Percentiles rank a stretch among this genome's conserved stretches.
Conservation (phyloP, 352 stramenopile genomes). For the Phytophthora parvispora region DNA sequence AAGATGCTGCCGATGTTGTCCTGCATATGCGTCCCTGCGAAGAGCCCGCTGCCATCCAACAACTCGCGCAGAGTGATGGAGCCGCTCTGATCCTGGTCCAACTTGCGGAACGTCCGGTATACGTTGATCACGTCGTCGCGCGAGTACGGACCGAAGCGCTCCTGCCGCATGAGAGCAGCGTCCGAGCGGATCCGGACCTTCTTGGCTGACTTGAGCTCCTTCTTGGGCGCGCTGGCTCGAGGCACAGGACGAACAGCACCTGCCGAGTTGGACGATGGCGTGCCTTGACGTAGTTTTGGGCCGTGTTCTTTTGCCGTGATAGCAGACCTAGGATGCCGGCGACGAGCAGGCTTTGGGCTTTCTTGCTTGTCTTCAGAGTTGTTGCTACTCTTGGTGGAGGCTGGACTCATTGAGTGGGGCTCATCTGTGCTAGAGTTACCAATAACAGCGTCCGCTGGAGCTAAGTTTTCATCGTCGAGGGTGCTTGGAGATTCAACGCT, state of each 20-base stretch:
- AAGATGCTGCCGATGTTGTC: conserved; percentile 85
- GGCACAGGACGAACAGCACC: conserved; percentile 12
- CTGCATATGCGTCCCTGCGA: conserved; percentile 69
- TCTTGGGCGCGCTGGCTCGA: conserved; percentile 10
- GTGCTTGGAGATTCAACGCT: not conserved
- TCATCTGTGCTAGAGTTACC: not conserved
- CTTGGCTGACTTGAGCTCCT: conserved; percentile 49
- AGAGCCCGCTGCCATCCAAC: conserved; percentile 64
- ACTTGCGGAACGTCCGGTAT: conserved; percentile 77
- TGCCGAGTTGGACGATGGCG: conserved; percentile 27
- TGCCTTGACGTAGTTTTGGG: conserved; percentile 19
- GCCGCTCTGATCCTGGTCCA: conserved; percentile 79
- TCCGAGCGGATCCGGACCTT: conserved; percentile 77
- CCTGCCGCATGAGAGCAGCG: conserved; percentile 65
- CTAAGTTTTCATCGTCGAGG: not conserved
- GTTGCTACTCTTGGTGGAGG: not conserved
- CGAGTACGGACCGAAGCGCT: conserved; percentile 72
- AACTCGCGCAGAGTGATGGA: conserved; percentile 74
- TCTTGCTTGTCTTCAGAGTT: conserved; percentile 33
- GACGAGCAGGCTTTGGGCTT: conserved; percentile 9
- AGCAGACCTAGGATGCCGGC: conserved; percentile 26
- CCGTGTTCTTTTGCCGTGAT: conserved; percentile 16
- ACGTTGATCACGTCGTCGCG: conserved; percentile 79
- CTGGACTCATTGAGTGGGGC: not conserved
- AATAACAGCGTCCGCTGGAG: not conserved